These are phyloP conservation scores for Aspergillus sp. DNA, from an alignment of 2,329 filamentous ascomycete species.

Conservation along the genomic window DNA sequence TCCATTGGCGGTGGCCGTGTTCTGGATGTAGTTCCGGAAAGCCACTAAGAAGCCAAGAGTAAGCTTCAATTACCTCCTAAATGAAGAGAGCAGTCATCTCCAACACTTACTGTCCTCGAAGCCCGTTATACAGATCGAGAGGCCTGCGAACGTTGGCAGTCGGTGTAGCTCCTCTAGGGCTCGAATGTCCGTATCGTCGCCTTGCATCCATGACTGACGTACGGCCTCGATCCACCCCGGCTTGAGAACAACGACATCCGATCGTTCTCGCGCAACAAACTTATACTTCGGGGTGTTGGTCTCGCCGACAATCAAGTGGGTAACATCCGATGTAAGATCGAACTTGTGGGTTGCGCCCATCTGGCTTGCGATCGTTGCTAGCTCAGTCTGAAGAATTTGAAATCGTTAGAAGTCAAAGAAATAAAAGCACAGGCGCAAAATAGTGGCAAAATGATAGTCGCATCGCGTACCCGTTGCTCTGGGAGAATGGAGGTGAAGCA, in stretches of 20 bases:
- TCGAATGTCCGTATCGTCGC: conserved; percentile 70
- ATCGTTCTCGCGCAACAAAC: conserved; percentile 86
- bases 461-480: conserved; percentile 67
- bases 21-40: conserved; percentile 69
- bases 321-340: conserved; percentile 93
- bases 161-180: conserved; percentile 62
- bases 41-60: conserved; percentile 45
- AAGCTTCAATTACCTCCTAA: background rate
- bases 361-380: conserved; percentile 58
- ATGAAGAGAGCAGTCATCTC: background rate
- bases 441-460: background rate
- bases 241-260: conserved; percentile 79
- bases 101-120: conserved; percentile 61
- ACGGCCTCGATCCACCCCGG: conserved; percentile 84
- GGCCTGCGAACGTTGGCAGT: conserved; percentile 46
- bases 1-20: conserved; percentile 67
- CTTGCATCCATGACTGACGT: conserved; percentile 74
- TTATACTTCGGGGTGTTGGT: conserved; percentile 91
- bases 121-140: conserved; percentile 68
- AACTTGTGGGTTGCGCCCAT: conserved; percentile 87
- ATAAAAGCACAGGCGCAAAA: conserved; percentile 2
- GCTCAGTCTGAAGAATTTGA: conserved; percentile 32
- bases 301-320: conserved; percentile 87
- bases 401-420: no score
- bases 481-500: conserved; percentile 85